These are phyloP conservation scores for Arthrobotrys musiformis DNA, from an alignment of 2,329 filamentous ascomycete species.

Conservation along the genomic window DNA sequence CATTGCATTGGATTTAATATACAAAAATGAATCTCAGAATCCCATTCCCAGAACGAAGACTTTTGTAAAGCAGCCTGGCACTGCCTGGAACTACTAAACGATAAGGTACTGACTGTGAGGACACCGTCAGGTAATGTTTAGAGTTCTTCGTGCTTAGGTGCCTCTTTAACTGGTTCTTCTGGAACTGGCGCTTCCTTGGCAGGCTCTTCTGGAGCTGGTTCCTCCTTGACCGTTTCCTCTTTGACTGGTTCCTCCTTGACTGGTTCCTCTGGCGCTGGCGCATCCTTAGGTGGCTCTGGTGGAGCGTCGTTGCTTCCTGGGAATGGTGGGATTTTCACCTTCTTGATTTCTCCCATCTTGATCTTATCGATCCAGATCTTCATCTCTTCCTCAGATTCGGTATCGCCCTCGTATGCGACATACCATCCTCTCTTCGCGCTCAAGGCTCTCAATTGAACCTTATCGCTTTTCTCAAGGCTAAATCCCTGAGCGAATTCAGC, in stretches of 20 bases:
- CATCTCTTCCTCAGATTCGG: conserved; percentile 71
- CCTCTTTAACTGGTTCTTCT: conserved; percentile 60
- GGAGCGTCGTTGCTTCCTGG: conserved; percentile 63
- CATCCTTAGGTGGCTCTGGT: conserved; percentile 61
- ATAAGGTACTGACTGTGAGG: no score
- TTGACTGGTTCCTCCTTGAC: conserved; percentile 59
- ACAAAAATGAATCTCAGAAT: not conserved
- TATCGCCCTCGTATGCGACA: conserved; percentile 73
- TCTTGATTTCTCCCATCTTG: conserved; percentile 84
- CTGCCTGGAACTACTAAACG: not conserved
- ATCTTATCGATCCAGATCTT: conserved; percentile 93
- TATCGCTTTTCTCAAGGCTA: conserved; percentile 71
- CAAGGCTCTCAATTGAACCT: conserved; percentile 72
- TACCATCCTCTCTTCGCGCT: conserved; percentile 90
- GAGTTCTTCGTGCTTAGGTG: conserved; percentile 47
- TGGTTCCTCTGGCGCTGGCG: conserved; percentile 58
- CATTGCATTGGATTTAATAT: not conserved
- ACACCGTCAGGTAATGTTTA: not conserved
- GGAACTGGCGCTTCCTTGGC: not conserved
- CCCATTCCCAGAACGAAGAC: not conserved
- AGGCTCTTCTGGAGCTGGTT: conserved; percentile 62
- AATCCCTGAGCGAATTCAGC: conserved; percentile 71
- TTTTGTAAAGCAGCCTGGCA: not conserved
- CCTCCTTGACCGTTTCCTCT: conserved; percentile 61
- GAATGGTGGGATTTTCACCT: conserved; percentile 74